These are phyloP conservation scores for Carex kokanica DNA, from an alignment of 176 grass and related monocot species.

Conservation along the genomic window DNA sequence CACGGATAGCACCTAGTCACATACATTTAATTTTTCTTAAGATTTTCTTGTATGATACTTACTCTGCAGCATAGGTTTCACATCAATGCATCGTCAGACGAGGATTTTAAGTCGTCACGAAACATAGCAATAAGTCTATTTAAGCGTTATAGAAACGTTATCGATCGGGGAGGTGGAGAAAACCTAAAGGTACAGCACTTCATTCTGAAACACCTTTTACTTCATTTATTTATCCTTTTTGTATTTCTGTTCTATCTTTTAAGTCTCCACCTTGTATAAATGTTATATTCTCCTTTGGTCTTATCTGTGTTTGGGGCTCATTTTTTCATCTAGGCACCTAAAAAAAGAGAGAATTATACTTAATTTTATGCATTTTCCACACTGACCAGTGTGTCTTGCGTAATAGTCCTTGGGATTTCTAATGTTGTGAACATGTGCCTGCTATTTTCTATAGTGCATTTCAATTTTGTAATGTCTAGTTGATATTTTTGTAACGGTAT, in stretches of 20 bases:
- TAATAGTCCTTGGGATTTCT: neutral
- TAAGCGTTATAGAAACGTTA: conserved; percentile 74
- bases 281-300: neutral
- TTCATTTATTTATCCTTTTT: conserved; percentile 19
- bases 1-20: neutral
- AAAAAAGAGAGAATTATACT: neutral
- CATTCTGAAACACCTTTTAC: conserved; percentile 22
- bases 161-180: conserved; percentile 78
- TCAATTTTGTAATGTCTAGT: neutral
- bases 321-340: neutral
- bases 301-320: neutral
- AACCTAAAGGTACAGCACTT: conserved; percentile 59
- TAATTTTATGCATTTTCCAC: neutral
- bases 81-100: conserved; percentile 64
- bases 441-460: neutral
- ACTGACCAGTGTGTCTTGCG: neutral
- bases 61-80: conserved; percentile 60
- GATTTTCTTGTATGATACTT: neutral
- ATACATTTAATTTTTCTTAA: neutral
- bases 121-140: conserved; percentile 86
- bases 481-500: conserved; percentile 12
- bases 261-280: neutral
- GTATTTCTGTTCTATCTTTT: neutral
- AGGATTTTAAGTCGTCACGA: conserved; percentile 76
- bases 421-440: neutral